A percentile compares a stretch with the other conserved stretches of the same genome.
These are phyloP conservation scores for Andrographis paniculata DNA, from an alignment of 305 asterid species.

Conservation along the genomic window DNA sequence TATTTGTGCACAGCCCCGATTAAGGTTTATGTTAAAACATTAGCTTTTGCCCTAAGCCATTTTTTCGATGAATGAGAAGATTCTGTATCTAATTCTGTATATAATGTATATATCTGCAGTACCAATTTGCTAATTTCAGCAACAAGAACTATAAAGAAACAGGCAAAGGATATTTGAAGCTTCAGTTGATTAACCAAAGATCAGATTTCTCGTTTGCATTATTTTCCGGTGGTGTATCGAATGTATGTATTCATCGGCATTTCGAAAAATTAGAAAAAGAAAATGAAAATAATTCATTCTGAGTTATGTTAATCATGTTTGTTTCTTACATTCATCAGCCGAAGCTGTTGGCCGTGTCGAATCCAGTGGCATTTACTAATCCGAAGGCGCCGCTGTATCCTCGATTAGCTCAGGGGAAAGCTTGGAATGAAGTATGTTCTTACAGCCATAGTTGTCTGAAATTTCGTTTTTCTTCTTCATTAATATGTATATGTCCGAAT, in stretches of 20 bases:
- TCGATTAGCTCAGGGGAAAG: constrained; percentile 86
- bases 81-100: not conserved
- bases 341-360: constrained; percentile 68
- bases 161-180: constrained; percentile 71
- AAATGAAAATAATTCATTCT: not conserved
- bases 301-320: not conserved
- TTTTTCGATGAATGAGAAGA: not conserved
- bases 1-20: constrained; percentile 78
- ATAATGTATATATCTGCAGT: constrained; percentile 35
- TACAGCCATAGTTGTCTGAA: not conserved
- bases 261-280: not conserved
- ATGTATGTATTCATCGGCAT: constrained; percentile 27
- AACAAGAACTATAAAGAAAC: constrained; percentile 47
- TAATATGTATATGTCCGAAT: constrained; percentile 14
- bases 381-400: constrained; percentile 93
- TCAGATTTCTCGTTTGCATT: constrained; percentile 73
- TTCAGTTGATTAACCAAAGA: constrained; percentile 88
- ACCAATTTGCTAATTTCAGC: constrained; percentile 70
- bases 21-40: constrained; percentile 40
- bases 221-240: constrained; percentile 77
- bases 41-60: not conserved
- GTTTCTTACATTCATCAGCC: constrained; percentile 44
- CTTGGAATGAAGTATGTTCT: constrained; percentile 83
- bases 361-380: constrained; percentile 51
- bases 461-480: not conserved